Percentiles rank a stretch among this genome's conserved stretches.
These are phyloP conservation scores for Populus davidiana DNA, from an alignment of 345 rosid species.

Conservation along the genomic window DNA sequence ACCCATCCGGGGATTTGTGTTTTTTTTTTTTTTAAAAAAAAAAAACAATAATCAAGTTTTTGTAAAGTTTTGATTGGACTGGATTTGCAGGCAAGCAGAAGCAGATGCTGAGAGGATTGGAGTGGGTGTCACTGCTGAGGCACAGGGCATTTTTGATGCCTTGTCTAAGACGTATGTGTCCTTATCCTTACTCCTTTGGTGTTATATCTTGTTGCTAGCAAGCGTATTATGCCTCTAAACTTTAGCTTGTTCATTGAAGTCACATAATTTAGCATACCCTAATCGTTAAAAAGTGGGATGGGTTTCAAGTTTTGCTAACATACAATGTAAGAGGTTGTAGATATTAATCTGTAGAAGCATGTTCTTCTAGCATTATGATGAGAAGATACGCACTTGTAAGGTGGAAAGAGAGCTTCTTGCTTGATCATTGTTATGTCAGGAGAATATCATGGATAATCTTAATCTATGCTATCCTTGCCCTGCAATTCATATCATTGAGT, in stretches of 20 bases:
- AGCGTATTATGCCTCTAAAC: neutral
- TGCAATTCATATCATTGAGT: neutral
- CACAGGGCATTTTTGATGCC: constrained; percentile 81
- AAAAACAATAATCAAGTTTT: neutral
- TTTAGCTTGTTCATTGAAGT: neutral
- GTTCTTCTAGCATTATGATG: neutral
- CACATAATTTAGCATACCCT: neutral
- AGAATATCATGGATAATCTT: neutral
- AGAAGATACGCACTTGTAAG: neutral
- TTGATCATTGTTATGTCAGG: neutral
- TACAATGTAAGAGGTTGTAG: neutral
- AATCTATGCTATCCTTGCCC: neutral
- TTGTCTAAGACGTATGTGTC: constrained; percentile 78
- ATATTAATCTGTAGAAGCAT: neutral
- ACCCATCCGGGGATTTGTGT: neutral
- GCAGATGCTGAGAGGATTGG: constrained; percentile 82
- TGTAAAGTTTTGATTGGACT: neutral
- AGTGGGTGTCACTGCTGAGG: constrained; percentile 87
- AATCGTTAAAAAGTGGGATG: neutral
- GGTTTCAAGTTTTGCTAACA: neutral
- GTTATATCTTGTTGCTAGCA: neutral
- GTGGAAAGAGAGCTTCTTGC: neutral
- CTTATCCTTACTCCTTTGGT: neutral
- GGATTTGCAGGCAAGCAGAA: constrained; percentile 72
- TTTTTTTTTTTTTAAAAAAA: neutral